Conservation (phyloP, 2,329 filamentous ascomycete genomes). For the Niveomyces coronatus region DNA sequence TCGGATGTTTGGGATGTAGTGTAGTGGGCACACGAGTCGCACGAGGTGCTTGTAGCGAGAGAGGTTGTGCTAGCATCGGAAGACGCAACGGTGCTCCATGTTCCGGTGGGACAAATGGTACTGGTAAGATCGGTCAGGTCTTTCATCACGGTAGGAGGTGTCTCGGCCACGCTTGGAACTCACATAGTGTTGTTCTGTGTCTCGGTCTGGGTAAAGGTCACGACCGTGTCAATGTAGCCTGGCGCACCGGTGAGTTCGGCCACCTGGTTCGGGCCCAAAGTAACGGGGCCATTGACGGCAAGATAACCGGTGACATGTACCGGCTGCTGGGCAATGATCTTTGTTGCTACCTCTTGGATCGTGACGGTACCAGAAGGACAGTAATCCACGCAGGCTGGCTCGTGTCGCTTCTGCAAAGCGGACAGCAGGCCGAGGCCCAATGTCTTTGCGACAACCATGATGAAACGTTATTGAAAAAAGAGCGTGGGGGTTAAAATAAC, state of each 20-base stretch:
- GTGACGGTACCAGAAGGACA: conserved; percentile 5
- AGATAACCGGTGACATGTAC: conserved; percentile 6
- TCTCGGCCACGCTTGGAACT: not conserved
- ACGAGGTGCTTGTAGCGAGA: not conserved
- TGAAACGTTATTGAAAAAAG: not conserved
- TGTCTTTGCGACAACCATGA: conserved; percentile 5
- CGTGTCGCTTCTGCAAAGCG: not conserved
- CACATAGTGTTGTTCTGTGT: conserved; percentile 1
- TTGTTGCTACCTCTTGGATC: not conserved
- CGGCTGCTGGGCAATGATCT: not conserved
- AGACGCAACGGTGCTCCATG: not conserved
- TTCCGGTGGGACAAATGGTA: conserved; percentile 1
- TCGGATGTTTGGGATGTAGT: not conserved
- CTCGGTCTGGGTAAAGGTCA: conserved; percentile 1
- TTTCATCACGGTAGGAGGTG: not conserved
- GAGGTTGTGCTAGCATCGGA: not conserved
- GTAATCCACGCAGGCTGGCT: not conserved
- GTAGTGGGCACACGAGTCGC: not conserved
- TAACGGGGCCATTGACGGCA: conserved; percentile 2
- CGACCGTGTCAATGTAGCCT: conserved; percentile 1
- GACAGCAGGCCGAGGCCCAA: conserved; percentile 2
- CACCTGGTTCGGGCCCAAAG: not conserved
- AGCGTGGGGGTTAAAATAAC: not conserved
- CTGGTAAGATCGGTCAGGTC: too few species aligned
- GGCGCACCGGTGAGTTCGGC: conserved; percentile 4